Base-by-base conservation (phyloP, 164 flowering plant species). In the Akebia trifoliata region DNA sequence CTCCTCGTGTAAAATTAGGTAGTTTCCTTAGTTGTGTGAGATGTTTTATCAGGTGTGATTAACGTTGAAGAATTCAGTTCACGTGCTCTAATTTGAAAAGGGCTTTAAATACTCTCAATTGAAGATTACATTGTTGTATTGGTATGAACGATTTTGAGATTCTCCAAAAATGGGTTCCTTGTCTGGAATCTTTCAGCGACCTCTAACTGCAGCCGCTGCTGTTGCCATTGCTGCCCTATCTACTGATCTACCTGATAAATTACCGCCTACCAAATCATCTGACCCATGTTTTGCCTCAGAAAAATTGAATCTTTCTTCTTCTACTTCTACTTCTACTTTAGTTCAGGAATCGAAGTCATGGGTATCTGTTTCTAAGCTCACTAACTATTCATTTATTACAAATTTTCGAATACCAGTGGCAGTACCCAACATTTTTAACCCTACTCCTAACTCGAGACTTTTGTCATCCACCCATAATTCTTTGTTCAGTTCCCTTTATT, bases 131-230 rank as follows among this genome's bases (percentile, higher is more conserved):
- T 44, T 44, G 22, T 60, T 30, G 28, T 38, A 47, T 68, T 73
- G 70, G 55, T 68, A 60, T 72, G 62, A 56, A 9, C 22, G 14
- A 11, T 17, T 22, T 50, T 37, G 30, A 44, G 29, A 44, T 44
- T 60, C 1, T 68, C 14, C 25, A n/a, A 59, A 17, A 12, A 86
- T 88, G 95, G 87, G 80, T 77, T 80, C 92, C 60, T 68, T 79
- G 55, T 67, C 87, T 8, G 93, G 96, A 69, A 56, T 72, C 68
- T 55, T 89, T 64, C 85, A 78, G 57, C 75, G 94, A 18, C 98
- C 93, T 48, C 61, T 87, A 25, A 65, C 74, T 31, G 86, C 86
- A 4, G 93, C 78, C 0, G 77, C 84, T 64, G 95, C 91, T 1
- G 80, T 82, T 62, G 82, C 85, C 9, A 59, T 76, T 11, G 83